Base-by-base conservation (phyloP, 2,329 filamentous ascomycete species). In the Elsinoe batatas region DNA sequence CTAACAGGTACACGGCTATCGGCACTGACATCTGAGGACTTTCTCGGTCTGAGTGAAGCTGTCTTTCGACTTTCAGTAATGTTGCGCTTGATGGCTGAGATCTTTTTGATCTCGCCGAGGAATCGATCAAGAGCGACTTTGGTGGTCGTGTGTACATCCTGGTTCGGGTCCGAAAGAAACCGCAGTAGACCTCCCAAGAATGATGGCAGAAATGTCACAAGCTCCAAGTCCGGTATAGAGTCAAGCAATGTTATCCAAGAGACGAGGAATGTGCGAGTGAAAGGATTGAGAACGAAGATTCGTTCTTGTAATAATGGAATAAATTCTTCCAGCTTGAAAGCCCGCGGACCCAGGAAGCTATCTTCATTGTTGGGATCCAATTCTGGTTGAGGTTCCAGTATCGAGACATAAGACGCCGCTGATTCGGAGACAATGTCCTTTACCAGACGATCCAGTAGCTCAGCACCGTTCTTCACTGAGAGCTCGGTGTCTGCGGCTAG, bases 371-470 rank as follows among this genome's bases (percentile, higher is more conserved):
- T 76, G 40, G 72, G 71, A 15, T 76, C 74, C 8, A 75, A 70
- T 6, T 75, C 69, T 22, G 76, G 75, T 43, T 78, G 73, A 1
- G 80, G 72, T 61, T 94, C 86, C 20, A 98, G 75, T 8, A 96
- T 81, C 0, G 93, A 97, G 5, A 97, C 84, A 68, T 98, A 98
- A 3, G 90, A 93, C 42, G 91, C 88, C 12, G 91, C 91, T 5
- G 91, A 95, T 71, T 97, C 91, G 2, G 91, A 87, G 3, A 97
- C 90, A 59, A 97, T 95, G 64, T 97, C 91, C 71, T 96, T 96
- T 66, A 98, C 84, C 47, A 98, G 79, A 30, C 93, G 87, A 71
- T 98, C 93, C 7, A 98, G 79, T 49, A 98, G 79, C 69, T 98
- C 93, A 18, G 93, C 93, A 26, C 93, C 93, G 67, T 98, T 98